These are phyloP conservation scores for Oldenlandia corymbosa DNA, from an alignment of 257 asterid genomes.

Conservation along the genomic window DNA sequence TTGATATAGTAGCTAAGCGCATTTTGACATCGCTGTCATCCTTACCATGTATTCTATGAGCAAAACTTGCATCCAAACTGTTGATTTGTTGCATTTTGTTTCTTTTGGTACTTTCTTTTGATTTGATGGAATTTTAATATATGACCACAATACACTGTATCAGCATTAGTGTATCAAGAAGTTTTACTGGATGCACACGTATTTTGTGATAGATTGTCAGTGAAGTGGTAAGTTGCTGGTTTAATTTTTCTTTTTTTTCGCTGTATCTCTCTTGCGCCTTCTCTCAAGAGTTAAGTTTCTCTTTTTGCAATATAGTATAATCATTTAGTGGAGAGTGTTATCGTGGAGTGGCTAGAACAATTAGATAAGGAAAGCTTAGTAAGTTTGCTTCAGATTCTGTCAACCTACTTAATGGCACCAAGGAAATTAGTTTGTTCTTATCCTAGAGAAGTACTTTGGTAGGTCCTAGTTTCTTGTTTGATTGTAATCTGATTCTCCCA, in stretches of 20 bases:
- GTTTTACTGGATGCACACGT: background rate
- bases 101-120: background rate
- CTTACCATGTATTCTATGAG: background rate
- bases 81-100: background rate
- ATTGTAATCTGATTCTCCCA: background rate
- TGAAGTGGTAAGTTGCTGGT: background rate
- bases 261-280: background rate
- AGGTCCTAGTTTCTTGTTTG: background rate
- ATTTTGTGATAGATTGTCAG: background rate
- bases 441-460: background rate
- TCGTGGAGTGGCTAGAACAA: background rate
- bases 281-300: background rate
- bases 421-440: background rate
- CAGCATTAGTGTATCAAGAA: background rate
- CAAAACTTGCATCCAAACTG: background rate
- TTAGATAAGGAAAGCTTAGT: background rate
- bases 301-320: too few relatives aligned
- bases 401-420: background rate
- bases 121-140: background rate
- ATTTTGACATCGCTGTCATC: conserved; percentile 10
- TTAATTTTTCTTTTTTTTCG: background rate
- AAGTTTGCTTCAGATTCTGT: background rate
- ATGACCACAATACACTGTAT: background rate
- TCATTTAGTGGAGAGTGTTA: too few relatives aligned
- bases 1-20: conserved; percentile 13